Conservation (phyloP, 139 green algal species). For the Tetraselmis chui region DNA sequence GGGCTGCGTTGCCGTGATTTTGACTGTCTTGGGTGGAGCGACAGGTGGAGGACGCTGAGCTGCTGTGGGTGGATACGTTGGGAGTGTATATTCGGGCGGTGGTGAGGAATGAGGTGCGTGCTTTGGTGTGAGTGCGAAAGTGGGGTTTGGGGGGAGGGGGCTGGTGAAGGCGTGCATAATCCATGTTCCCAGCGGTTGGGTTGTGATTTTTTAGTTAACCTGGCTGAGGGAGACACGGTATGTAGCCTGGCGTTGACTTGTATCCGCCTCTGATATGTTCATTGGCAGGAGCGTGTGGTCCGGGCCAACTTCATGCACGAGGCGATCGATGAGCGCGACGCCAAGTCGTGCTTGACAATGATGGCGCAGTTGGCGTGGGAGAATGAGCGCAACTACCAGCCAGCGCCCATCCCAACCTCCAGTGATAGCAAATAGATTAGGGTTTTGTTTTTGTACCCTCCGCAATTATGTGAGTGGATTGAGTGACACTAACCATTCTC, state of each 20-base stretch:
- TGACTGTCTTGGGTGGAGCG: neutral
- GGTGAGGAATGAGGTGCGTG: neutral
- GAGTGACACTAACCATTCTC: too few species aligned
- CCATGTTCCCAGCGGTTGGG: too few species aligned
- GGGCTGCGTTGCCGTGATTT: too few species aligned
- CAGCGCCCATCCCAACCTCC: neutral
- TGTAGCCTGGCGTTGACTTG: neutral
- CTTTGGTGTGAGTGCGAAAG: too few species aligned
- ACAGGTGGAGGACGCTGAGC: neutral
- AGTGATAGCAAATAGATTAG: neutral
- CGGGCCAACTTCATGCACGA: neutral
- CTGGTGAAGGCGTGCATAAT: too few species aligned
- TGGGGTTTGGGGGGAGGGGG: too few species aligned
- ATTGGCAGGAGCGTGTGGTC: neutral
- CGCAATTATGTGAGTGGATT: too few species aligned
- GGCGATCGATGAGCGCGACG: slow-evolving; percentile 1
- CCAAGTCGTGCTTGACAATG: slow-evolving; percentile 5
- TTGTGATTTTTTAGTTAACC: too few species aligned
- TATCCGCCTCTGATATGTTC: neutral
- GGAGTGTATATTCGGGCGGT: neutral
- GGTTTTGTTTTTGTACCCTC: too few species aligned
- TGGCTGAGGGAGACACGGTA: too few species aligned
- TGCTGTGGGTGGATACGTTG: neutral
- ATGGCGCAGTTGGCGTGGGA: slow-evolving; percentile 5
- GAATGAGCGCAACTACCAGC: slow-evolving; percentile 4